Conservation (phyloP, 2,329 filamentous ascomycete genomes). For the Periglandula ipomoeae region DNA sequence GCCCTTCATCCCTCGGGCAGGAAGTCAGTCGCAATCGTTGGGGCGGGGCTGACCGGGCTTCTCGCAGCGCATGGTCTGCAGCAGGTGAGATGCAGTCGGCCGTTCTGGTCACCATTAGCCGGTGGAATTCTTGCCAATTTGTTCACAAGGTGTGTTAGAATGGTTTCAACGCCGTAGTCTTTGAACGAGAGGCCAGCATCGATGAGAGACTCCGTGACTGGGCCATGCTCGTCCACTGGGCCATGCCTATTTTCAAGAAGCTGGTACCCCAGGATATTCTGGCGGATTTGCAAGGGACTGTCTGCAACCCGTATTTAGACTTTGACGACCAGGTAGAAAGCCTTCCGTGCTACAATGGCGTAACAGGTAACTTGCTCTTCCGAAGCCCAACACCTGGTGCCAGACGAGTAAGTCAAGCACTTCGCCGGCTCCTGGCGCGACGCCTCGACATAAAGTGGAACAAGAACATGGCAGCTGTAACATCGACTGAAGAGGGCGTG, state of each 20-base stretch:
- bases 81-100: constrained; percentile 17
- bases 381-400: constrained; percentile 21
- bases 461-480: constrained; percentile 12
- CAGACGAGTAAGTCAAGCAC: constrained; percentile 23
- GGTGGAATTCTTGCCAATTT: not conserved
- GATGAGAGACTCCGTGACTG: constrained; percentile 25
- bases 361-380: constrained; percentile 27
- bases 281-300: constrained; percentile 18
- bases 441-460: constrained; percentile 25
- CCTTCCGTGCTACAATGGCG: constrained; percentile 23
- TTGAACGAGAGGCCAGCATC: constrained; percentile 21
- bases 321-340: constrained; percentile 22
- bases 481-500: constrained; percentile 8
- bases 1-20: not conserved
- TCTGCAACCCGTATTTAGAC: constrained; percentile 25
- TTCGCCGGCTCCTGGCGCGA: constrained; percentile 22
- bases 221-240: constrained; percentile 33
- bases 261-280: constrained; percentile 24
- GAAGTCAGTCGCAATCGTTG: constrained; percentile 24
- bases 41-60: constrained; percentile 28
- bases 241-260: constrained; percentile 23
- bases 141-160: constrained; percentile 13
- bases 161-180: constrained; percentile 23
- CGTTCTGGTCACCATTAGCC: not conserved
- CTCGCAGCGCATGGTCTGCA: constrained; percentile 26